phyloP scores from a whole-genome alignment of 2,329 filamentous ascomycete genomes.

The Chaetomium sp. region DNA sequence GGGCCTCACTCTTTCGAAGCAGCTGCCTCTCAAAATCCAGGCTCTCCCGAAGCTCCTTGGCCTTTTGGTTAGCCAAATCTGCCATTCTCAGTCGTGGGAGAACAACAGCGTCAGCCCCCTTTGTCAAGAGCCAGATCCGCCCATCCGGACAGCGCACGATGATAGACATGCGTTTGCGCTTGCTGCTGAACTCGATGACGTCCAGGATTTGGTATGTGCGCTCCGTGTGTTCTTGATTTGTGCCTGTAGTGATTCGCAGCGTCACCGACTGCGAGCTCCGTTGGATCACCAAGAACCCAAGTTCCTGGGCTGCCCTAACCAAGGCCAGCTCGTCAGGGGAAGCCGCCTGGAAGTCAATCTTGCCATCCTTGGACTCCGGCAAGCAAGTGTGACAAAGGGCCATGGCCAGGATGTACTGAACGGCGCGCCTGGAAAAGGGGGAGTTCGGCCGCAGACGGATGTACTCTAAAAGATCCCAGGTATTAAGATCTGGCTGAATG shows the following conservation, averaged over 20 bases:
- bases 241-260: conserved; percentile 42
- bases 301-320: conserved; percentile 71
- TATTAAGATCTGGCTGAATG: conserved; percentile 42
- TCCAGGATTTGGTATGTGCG: conserved; percentile 69
- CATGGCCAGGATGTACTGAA: conserved; percentile 63
- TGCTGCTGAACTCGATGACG: conserved; percentile 82
- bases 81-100: conserved; percentile 65
- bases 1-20: conserved; percentile 53
- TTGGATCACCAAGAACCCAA: conserved; percentile 70
- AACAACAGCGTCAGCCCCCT: conserved; percentile 79
- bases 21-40: conserved; percentile 55
- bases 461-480: conserved; percentile 66
- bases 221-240: not conserved
- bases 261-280: conserved; percentile 64
- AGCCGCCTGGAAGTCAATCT: conserved; percentile 70
- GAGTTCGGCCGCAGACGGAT: conserved; percentile 56
- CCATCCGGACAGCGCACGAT: conserved; percentile 76
- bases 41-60: conserved; percentile 56
- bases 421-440: conserved; percentile 67
- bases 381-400: conserved; percentile 82
- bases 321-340: conserved; percentile 82
- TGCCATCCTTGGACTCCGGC: conserved; percentile 63
- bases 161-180: conserved; percentile 83
- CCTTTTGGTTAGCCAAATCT: conserved; percentile 68
- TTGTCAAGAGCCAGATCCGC: conserved; percentile 73